Percentiles rank a stretch among this genome's conserved stretches.
phyloP scores from a whole-genome alignment of 2,329 filamentous ascomycete species.

The Trichophyton simii region DNA sequence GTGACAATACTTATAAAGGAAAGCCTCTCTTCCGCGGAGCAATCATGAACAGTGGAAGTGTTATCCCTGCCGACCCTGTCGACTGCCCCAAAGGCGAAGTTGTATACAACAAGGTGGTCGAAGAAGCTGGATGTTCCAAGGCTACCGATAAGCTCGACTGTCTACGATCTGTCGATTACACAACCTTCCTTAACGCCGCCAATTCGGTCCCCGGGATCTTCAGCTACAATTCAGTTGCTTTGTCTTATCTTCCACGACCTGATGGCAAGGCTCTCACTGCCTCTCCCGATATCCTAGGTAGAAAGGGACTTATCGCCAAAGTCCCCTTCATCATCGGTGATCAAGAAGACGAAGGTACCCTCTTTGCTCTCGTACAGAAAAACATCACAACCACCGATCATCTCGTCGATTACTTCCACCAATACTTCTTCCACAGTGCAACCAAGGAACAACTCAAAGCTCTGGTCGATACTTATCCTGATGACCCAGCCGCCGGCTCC shows the following conservation, averaged over 20 bases:
- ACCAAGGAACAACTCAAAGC: constrained; percentile 38
- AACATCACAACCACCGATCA: constrained; percentile 52
- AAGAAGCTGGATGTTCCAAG: constrained; percentile 35
- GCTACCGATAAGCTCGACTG: constrained; percentile 36
- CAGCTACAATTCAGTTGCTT: constrained; percentile 53
- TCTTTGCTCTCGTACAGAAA: constrained; percentile 57
- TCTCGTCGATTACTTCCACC: constrained; percentile 49
- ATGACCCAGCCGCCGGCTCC: constrained; percentile 47
- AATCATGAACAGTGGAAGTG: constrained; percentile 64
- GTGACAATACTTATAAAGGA: constrained; percentile 61
- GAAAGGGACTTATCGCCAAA: neutral
- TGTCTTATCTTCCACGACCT: constrained; percentile 63
- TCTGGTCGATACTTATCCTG: constrained; percentile 52
- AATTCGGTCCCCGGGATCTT: constrained; percentile 59
- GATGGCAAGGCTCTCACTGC: constrained; percentile 51
- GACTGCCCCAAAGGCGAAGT: constrained; percentile 54
- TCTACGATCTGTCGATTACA: constrained; percentile 38
- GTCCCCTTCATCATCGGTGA: constrained; percentile 4
- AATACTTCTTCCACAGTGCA: constrained; percentile 49
- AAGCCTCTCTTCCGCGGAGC: constrained; percentile 60
- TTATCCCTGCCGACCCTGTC: constrained; percentile 50
- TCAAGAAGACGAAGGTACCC: constrained; percentile 39
- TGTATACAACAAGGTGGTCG: constrained; percentile 38
- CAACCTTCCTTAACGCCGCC: constrained; percentile 45
- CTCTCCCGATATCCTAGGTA: constrained; percentile 49